These are phyloP conservation scores for Metschnikowia shivogae DNA, from an alignment of 805 yeast species.

Conservation along the genomic window DNA sequence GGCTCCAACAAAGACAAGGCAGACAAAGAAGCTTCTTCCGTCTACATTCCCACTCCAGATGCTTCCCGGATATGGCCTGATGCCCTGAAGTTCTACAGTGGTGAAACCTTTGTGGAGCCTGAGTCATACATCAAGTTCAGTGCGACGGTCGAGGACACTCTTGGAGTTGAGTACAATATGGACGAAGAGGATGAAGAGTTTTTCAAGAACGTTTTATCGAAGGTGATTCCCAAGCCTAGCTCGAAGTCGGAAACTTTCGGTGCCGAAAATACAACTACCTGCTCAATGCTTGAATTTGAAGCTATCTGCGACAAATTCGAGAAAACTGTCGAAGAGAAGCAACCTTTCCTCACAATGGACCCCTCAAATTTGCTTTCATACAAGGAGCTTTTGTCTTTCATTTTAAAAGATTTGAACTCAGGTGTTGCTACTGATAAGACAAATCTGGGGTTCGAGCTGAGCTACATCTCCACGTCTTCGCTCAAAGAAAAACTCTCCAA, in stretches of 20 bases:
- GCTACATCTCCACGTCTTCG: slow-evolving; percentile 48
- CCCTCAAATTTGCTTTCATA: slow-evolving; percentile 70
- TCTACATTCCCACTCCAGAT: slow-evolving; percentile 95
- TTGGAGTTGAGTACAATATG: slow-evolving; percentile 81
- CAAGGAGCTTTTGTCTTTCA: slow-evolving; percentile 60
- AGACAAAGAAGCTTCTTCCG: slow-evolving; percentile 28
- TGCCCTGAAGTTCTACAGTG: slow-evolving; percentile 65
- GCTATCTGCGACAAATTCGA: slow-evolving; percentile 70
- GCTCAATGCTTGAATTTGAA: slow-evolving; percentile 87
- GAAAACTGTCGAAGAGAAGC: slow-evolving; percentile 67
- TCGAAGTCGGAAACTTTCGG: slow-evolving; percentile 11
- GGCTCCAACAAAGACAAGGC: slow-evolving; percentile 31
- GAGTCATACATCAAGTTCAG: slow-evolving; percentile 80
- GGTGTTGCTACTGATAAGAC: slow-evolving; percentile 19
- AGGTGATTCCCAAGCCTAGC: slow-evolving; percentile 26
- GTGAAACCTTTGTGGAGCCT: slow-evolving; percentile 61
- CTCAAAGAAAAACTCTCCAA: slow-evolving; percentile 55
- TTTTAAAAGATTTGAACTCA: slow-evolving; percentile 31
- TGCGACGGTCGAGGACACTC: slow-evolving; percentile 93
- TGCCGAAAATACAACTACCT: slow-evolving; percentile 21
- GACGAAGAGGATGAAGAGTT: slow-evolving; percentile 84
- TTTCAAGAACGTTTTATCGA: slow-evolving; percentile 40
- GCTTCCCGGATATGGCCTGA: slow-evolving; percentile 83
- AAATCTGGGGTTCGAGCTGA: slow-evolving; percentile 26
- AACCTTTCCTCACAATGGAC: slow-evolving; percentile 85